Evolutionary conservation across 1,284 basidiomycete genomes (phyloP).

Genomic region (Sporisorium scitamineum): DNA sequence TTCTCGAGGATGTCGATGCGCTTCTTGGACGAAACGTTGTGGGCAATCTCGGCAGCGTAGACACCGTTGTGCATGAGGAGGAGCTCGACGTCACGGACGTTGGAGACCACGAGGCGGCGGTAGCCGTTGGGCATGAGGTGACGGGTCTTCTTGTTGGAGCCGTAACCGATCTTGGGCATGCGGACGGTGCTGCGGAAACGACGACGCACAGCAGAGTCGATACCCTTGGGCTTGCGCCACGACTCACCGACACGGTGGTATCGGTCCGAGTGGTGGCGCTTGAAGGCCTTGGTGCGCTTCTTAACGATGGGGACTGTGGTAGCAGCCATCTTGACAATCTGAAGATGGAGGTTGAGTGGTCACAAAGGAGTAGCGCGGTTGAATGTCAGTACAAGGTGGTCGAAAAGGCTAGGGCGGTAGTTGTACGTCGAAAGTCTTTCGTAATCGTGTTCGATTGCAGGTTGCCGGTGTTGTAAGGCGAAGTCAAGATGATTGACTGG

Average conservation of each 20-base stretch:
- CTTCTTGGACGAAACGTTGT: slow-evolving; percentile 97
- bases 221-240: slow-evolving; percentile 69
- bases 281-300: slow-evolving; percentile 69
- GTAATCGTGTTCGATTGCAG: neutral
- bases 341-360: neutral
- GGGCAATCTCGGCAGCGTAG: slow-evolving; percentile 96
- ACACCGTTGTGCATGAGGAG: slow-evolving; percentile 84
- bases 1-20: slow-evolving; percentile 90
- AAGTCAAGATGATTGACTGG: neutral
- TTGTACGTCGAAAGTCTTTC: neutral
- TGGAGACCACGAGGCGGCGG: slow-evolving; percentile 68
- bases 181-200: slow-evolving; percentile 65
- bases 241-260: slow-evolving; percentile 66
- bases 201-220: slow-evolving; percentile 66
- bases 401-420: neutral
- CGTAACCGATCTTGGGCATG: slow-evolving; percentile 69
- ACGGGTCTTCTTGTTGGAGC: slow-evolving; percentile 70
- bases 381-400: slow-evolving; percentile 20
- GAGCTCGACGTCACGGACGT: slow-evolving; percentile 67
- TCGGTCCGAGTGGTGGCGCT: slow-evolving; percentile 69
- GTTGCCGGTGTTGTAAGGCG: neutral
- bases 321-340: slow-evolving; percentile 64
- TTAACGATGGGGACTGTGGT: slow-evolving; percentile 68
- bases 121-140: slow-evolving; percentile 69
- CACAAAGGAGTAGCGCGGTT: neutral